phyloP scores from a whole-genome alignment of 768 basidiomycete genomes.

The Chalciporus chontae region DNA sequence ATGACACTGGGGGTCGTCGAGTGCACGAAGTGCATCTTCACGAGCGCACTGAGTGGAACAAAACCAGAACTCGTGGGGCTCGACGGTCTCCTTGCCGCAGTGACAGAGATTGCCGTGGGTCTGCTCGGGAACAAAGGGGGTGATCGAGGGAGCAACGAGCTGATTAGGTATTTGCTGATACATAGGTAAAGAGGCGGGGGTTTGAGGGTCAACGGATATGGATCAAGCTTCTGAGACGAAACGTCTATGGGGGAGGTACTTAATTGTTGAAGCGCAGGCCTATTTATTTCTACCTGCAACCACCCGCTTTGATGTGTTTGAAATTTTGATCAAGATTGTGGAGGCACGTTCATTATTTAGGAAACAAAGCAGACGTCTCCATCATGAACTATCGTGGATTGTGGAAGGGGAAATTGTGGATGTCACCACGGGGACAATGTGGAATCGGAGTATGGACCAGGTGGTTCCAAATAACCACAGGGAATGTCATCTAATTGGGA shows the following conservation, averaged over 20 bases:
- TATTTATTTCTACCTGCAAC: constrained; percentile 12
- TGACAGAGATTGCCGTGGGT: constrained; percentile 16
- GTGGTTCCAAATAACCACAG: not conserved
- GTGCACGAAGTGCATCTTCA: constrained; percentile 24
- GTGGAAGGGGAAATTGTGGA: not conserved
- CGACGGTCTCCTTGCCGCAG: constrained; percentile 22
- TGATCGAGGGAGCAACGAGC: constrained; percentile 6
- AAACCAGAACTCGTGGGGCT: constrained; percentile 28
- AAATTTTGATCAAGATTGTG: constrained; percentile 5
- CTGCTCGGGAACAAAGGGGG: constrained; percentile 9
- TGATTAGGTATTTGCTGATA: not conserved
- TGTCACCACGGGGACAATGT: not conserved
- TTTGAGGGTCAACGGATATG: not conserved
- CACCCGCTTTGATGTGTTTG: constrained; percentile 6
- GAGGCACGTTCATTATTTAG: not conserved
- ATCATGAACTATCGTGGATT: not conserved
- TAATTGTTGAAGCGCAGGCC: not conserved
- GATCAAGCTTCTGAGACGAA: no score
- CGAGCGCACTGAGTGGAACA: constrained; percentile 29
- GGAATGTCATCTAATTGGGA: not conserved
- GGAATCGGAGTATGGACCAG: constrained; percentile 5
- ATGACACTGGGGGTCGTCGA: constrained; percentile 20
- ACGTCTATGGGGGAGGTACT: not conserved
- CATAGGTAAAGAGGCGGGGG: not conserved
- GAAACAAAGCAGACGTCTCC: constrained; percentile 10